phyloP scores from a whole-genome alignment of 2,329 filamentous ascomycete genomes.

The Fusarium mundagurra region DNA sequence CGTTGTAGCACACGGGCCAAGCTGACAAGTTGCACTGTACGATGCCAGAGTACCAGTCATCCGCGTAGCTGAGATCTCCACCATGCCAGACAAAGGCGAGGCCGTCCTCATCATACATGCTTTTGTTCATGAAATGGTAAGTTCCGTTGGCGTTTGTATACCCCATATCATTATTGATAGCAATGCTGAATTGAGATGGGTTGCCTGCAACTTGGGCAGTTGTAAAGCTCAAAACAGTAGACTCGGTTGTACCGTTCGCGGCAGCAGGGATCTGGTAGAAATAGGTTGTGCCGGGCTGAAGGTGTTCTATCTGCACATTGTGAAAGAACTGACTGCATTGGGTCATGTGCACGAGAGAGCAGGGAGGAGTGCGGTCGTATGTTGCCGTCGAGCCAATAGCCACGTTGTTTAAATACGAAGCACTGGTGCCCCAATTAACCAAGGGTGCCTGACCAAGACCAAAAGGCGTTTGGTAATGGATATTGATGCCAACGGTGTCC shows the following conservation, averaged over 20 bases:
- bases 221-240: neutral
- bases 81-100: neutral
- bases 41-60: conserved; percentile 2
- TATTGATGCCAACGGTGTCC: neutral
- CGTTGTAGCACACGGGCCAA: conserved; percentile 3
- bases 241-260: neutral
- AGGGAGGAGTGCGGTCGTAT: neutral
- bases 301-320: neutral
- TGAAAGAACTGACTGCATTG: conserved; percentile 7
- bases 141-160: neutral
- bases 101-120: rapidly evolving
- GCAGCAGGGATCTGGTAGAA: neutral
- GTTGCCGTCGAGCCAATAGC: neutral
- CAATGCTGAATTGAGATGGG: neutral
- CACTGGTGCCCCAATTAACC: rapidly evolving
- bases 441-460: neutral
- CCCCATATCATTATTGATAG: neutral
- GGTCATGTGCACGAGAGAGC: neutral
- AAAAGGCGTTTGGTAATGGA: neutral
- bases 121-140: neutral
- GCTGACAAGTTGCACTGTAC: neutral
- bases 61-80: neutral
- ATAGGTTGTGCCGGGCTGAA: neutral
- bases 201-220: neutral
- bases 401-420: neutral